These are phyloP conservation scores for Maudiozyma serrabonitensis DNA, from an alignment of 805 yeast species.

Conservation along the genomic window DNA sequence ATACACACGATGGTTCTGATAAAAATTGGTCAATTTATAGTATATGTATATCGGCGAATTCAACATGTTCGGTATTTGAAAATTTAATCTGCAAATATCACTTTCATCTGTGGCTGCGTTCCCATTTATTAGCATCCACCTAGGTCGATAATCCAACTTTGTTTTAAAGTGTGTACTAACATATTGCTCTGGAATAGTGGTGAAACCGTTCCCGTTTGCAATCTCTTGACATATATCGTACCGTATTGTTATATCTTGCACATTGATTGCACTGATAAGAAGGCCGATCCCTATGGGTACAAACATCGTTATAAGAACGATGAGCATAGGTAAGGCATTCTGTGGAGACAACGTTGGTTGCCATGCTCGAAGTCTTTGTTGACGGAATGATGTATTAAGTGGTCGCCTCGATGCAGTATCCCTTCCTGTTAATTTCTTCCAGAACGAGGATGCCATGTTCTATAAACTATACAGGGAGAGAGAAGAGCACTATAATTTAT, in stretches of 20 bases:
- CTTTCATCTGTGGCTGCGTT: conserved; percentile 18
- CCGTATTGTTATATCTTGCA: conserved; percentile 62
- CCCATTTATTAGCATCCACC: conserved; percentile 50
- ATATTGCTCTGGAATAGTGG: conserved; percentile 50
- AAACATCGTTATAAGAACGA: conserved; percentile 64
- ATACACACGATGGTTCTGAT: conserved; percentile 89
- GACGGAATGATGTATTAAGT: conserved; percentile 70
- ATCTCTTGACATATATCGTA: conserved; percentile 57
- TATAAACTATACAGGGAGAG: too few relatives aligned
- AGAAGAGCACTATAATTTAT: too few relatives aligned
- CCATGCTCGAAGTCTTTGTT: conserved; percentile 54
- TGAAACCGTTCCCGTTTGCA: conserved; percentile 37
- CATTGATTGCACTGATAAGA: conserved; percentile 58
- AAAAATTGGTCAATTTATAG: conserved; percentile 81
- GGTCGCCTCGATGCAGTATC: conserved; percentile 39
- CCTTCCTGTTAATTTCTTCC: conserved; percentile 1
- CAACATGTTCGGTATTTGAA: conserved; percentile 61
- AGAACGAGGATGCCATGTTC: conserved; percentile 19
- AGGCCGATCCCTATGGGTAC: conserved; percentile 88
- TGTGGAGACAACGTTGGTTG: conserved; percentile 86
- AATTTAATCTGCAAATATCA: conserved; percentile 53
- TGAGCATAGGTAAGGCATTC: conserved; percentile 79
- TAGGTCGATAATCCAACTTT: conserved; percentile 32
- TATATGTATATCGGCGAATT: conserved; percentile 66
- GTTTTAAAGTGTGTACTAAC: conserved; percentile 51